These are phyloP conservation scores for Lolium rigidum DNA, from an alignment of 176 grass and related monocot genomes.

Conservation along the genomic window DNA sequence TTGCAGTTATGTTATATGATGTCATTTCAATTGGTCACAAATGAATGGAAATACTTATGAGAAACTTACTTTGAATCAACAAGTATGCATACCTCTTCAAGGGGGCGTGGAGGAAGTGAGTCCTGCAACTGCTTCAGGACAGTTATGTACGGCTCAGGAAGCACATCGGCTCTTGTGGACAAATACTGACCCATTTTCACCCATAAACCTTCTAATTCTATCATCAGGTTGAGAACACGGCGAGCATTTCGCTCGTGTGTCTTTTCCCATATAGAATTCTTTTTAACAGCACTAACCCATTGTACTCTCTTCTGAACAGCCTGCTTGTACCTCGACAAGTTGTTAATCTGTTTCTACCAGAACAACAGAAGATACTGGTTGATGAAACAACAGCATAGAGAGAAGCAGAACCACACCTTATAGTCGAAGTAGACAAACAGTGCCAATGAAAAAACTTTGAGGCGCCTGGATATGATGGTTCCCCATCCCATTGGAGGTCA, in stretches of 20 bases:
- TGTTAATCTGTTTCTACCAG: constrained; percentile 44
- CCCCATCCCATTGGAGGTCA: constrained; percentile 82
- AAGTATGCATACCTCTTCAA: constrained; percentile 73
- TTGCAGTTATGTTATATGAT: neutral
- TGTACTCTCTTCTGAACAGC: constrained; percentile 81
- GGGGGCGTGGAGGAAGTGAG: constrained; percentile 80
- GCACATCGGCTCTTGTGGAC: constrained; percentile 94
- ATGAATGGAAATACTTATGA: neutral
- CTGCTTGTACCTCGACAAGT: constrained; percentile 53
- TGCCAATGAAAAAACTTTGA: constrained; percentile 81
- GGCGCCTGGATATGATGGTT: constrained; percentile 64
- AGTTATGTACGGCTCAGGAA: constrained; percentile 91
- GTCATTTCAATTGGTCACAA: neutral
- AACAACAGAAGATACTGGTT: constrained; percentile 17
- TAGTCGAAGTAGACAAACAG: constrained; percentile 85
- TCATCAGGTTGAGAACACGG: constrained; percentile 89
- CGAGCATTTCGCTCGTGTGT: constrained; percentile 86
- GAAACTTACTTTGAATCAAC: constrained; percentile 12
- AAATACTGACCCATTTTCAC: constrained; percentile 98
- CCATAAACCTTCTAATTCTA: constrained; percentile 94
- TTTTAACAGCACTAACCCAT: constrained; percentile 71
- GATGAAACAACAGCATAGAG: constrained; percentile 28
- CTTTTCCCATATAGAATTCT: constrained; percentile 72
- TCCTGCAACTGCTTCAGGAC: constrained; percentile 89
- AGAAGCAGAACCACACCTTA: constrained; percentile 54